phyloP scores from a whole-genome alignment of 1,284 basidiomycete species.

The Pholiota adiposa region DNA sequence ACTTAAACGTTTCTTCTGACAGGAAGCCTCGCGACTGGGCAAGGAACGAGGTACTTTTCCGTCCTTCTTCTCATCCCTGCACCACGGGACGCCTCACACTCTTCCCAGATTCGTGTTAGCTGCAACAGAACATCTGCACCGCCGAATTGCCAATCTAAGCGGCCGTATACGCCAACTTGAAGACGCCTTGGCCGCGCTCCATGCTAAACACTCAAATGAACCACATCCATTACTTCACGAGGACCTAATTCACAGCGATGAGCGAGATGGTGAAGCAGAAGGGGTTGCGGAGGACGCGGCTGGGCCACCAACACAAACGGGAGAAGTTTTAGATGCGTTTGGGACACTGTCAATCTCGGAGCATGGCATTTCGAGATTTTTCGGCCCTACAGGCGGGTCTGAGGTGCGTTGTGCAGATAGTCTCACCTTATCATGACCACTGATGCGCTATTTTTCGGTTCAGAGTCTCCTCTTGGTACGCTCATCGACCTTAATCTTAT shows the following conservation, averaged over 20 bases:
- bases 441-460: slow-evolving; percentile 5
- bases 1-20: background rate
- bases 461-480: slow-evolving; percentile 40
- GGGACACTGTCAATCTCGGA: slow-evolving; percentile 67
- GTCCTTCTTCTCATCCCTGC: background rate
- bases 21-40: slow-evolving; percentile 66
- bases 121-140: slow-evolving; percentile 74
- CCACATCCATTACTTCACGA: slow-evolving; percentile 68
- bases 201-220: slow-evolving; percentile 53
- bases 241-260: slow-evolving; percentile 49
- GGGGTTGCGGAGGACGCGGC: slow-evolving; percentile 14
- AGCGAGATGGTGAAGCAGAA: slow-evolving; percentile 28
- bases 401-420: slow-evolving; percentile 55
- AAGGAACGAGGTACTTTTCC: slow-evolving; percentile 56
- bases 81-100: background rate
- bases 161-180: slow-evolving; percentile 69
- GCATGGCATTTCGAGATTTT: slow-evolving; percentile 63
- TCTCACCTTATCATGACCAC: slow-evolving; percentile 6
- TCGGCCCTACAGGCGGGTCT: slow-evolving; percentile 65
- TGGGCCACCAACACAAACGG: slow-evolving; percentile 12
- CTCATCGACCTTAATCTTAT: slow-evolving; percentile 6
- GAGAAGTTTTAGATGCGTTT: slow-evolving; percentile 55
- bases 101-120: slow-evolving; percentile 64
- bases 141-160: slow-evolving; percentile 61
- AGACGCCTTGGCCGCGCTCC: slow-evolving; percentile 59